A percentile compares a stretch with the other conserved stretches of the same genome.
Evolutionary conservation across 805 yeast genomes (phyloP).

Genomic region (Candida gorgasii): DNA sequence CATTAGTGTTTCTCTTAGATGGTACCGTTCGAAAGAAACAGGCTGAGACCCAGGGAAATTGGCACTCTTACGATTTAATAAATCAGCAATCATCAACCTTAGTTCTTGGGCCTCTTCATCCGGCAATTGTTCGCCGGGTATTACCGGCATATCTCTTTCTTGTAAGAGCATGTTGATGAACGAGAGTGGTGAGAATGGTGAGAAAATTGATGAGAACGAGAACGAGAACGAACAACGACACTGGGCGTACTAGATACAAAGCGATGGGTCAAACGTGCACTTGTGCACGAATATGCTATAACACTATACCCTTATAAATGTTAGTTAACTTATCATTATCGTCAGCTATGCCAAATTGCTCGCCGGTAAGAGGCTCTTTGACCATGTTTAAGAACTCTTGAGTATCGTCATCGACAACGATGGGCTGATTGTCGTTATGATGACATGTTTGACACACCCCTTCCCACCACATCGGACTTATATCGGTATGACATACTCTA

Average conservation of each 20-base stretch:
- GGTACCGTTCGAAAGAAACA: slow-evolving; percentile 78
- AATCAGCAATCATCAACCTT: slow-evolving; percentile 67
- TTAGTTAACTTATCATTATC: slow-evolving; percentile 23
- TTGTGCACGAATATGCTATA: neutral
- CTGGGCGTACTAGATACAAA: too few relatives aligned
- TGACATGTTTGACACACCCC: slow-evolving; percentile 35
- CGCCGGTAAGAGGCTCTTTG: slow-evolving; percentile 32
- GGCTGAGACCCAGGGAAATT: slow-evolving; percentile 95
- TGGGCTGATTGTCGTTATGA: slow-evolving; percentile 17
- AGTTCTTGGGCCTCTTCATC: slow-evolving; percentile 69
- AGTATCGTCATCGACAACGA: slow-evolving; percentile 11
- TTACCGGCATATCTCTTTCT: slow-evolving; percentile 67
- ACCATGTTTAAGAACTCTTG: slow-evolving; percentile 23
- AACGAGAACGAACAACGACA: too few relatives aligned
- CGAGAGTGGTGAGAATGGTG: neutral
- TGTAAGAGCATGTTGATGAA: slow-evolving; percentile 34
- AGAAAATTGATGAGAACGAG: slow-evolving; percentile 28
- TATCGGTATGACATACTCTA: neutral
- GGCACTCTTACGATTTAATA: slow-evolving; percentile 51
- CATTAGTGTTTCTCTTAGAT: slow-evolving; percentile 61
- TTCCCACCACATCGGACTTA: slow-evolving; percentile 11
- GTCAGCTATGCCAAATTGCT: slow-evolving; percentile 30
- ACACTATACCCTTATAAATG: slow-evolving; percentile 8
- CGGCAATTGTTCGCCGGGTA: slow-evolving; percentile 83
- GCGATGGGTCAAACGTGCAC: too few relatives aligned